Conservation (phyloP, 2,329 filamentous ascomycete genomes). For the Shiraia bambusicola region DNA sequence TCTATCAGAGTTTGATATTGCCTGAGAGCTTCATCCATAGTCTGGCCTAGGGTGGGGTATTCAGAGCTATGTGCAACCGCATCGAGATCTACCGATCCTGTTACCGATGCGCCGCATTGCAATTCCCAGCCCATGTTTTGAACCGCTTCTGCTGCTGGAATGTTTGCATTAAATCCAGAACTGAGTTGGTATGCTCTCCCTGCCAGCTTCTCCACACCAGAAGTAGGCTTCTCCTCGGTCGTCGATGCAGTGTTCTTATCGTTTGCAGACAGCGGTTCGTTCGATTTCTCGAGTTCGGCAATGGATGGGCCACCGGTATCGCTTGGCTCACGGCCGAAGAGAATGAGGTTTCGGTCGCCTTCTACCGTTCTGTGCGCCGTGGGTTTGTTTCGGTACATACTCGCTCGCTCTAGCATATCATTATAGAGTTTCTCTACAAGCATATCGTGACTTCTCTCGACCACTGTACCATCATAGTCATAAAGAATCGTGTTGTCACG, state of each 20-base stretch:
- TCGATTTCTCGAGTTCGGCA: constrained; percentile 69
- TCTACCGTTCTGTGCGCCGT: constrained; percentile 70
- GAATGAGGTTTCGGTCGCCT: constrained; percentile 78
- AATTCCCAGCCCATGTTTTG: constrained; percentile 81
- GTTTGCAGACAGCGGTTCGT: constrained; percentile 51
- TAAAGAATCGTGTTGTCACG: constrained; percentile 83
- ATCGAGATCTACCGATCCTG: constrained; percentile 71
- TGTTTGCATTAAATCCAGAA: constrained; percentile 66
- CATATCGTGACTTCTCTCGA: constrained; percentile 75
- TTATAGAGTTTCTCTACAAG: constrained; percentile 92
- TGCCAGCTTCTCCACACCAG: constrained; percentile 62
- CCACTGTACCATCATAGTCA: constrained; percentile 75
- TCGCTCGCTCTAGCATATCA: constrained; percentile 87
- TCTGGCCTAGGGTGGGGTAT: constrained; percentile 78
- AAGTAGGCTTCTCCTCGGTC: constrained; percentile 51
- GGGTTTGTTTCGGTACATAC: constrained; percentile 81
- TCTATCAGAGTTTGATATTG: constrained; percentile 86
- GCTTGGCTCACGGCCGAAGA: constrained; percentile 75
- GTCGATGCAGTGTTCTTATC: constrained; percentile 48
- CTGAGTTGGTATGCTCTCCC: constrained; percentile 69
- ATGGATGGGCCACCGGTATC: constrained; percentile 64
- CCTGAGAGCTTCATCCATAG: constrained; percentile 85
- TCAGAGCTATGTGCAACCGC: constrained; percentile 60
- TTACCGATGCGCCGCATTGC: constrained; percentile 61
- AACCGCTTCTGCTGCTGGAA: constrained; percentile 75